Percentiles rank a stretch among this genome's conserved stretches.
Evolutionary conservation across 441 rosid species (phyloP).

Genomic region (Erodium chrysanthum): DNA sequence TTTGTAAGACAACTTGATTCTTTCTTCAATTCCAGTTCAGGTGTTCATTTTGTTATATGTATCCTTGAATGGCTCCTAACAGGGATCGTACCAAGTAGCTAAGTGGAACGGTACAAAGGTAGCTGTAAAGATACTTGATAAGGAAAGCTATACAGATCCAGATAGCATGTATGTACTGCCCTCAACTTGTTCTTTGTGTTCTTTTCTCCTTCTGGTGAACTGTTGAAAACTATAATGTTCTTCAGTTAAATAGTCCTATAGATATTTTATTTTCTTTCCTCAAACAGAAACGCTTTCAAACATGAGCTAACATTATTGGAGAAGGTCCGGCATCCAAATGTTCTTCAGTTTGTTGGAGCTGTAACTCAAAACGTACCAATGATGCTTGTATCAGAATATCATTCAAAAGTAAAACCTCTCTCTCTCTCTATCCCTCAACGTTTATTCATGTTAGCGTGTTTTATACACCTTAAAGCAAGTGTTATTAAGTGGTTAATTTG

Average conservation of each 20-base stretch:
- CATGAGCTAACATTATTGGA: conserved; percentile 75
- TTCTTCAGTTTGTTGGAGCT: conserved; percentile 97
- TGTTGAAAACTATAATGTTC: neutral
- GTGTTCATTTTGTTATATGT: neutral
- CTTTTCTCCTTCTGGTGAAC: no score
- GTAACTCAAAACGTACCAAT: conserved; percentile 91
- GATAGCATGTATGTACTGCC: conserved; percentile 55
- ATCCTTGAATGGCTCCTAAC: conserved; percentile 20
- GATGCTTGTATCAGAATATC: conserved; percentile 92
- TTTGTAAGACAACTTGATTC: neutral
- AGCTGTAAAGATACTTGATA: conserved; percentile 81
- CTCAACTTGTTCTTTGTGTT: neutral
- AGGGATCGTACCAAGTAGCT: conserved; percentile 94
- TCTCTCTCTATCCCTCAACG: conserved; percentile 9
- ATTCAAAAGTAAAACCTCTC: conserved; percentile 55
- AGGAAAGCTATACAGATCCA: conserved; percentile 54
- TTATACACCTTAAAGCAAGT: neutral
- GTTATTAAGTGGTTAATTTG: neutral
- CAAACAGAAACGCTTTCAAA: conserved; percentile 72
- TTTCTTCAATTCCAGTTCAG: neutral
- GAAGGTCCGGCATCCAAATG: conserved; percentile 91
- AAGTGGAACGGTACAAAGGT: conserved; percentile 98
- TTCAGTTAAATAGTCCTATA: neutral
- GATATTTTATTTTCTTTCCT: neutral
- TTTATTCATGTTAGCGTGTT: neutral